A percentile compares a stretch with the other conserved stretches of the same genome.
These are phyloP conservation scores for Stagonosporopsis tanaceti DNA, from an alignment of 2,329 filamentous ascomycete genomes.

Conservation along the genomic window DNA sequence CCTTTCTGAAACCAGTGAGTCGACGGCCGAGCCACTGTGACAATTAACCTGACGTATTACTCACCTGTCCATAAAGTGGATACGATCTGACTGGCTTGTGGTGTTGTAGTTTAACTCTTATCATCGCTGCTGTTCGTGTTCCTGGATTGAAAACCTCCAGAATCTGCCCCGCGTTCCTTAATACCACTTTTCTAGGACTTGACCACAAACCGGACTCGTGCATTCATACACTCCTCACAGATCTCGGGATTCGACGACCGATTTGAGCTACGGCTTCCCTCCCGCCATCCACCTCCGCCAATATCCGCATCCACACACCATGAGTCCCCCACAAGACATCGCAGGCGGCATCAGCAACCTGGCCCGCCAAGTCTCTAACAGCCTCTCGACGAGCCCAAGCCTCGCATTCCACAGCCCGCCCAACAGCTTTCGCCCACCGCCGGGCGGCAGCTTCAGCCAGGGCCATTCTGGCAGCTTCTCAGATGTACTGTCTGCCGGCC, in stretches of 20 bases:
- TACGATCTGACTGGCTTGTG: constrained; percentile 24
- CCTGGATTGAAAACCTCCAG: constrained; percentile 20
- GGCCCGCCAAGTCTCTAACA: constrained; percentile 63
- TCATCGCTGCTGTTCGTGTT: constrained; percentile 26
- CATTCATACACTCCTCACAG: constrained; percentile 13
- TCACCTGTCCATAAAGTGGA: constrained; percentile 24
- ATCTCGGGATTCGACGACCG: constrained; percentile 24
- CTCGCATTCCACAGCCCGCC: constrained; percentile 77
- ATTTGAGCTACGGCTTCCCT: constrained; percentile 27
- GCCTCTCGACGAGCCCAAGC: constrained; percentile 74
- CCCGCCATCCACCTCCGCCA: constrained; percentile 23
- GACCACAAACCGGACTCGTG: neutral
- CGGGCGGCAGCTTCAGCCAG: constrained; percentile 45
- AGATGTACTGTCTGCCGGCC: constrained; percentile 43
- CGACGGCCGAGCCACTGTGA: constrained; percentile 17
- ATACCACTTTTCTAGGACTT: constrained; percentile 6
- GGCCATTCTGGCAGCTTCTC: constrained; percentile 46
- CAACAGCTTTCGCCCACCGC: constrained; percentile 61
- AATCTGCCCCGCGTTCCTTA: constrained; percentile 12
- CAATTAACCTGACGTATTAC: constrained; percentile 20
- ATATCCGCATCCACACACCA: constrained; percentile 32
- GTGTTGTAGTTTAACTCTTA: constrained; percentile 27
- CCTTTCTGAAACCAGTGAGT: constrained; percentile 14
- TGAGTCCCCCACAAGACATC: constrained; percentile 51
- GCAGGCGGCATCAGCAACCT: constrained; percentile 41